Conservation (phyloP, 139 green algal species). For the Chlamydomonas sphaeroides region DNA sequence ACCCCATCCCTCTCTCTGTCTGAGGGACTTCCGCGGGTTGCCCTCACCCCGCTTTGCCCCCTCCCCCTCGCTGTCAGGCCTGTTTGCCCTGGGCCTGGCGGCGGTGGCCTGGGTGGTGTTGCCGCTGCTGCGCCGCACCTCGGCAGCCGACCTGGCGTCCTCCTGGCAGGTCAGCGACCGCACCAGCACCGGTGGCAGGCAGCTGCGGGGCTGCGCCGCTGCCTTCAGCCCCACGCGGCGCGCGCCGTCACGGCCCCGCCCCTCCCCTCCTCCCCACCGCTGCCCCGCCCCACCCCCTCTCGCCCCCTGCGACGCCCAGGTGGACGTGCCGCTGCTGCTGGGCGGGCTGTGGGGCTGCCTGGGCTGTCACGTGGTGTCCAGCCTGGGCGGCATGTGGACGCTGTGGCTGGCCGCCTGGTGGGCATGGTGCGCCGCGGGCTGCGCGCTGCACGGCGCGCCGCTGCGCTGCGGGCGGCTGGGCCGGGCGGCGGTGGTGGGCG, state of each 20-base stretch:
- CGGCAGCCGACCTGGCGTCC: neutral
- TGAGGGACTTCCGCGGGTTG: too few species aligned
- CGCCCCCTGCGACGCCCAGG: too few species aligned
- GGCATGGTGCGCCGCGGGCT: slow-evolving; percentile 2
- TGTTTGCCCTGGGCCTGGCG: neutral
- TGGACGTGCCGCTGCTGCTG: slow-evolving; percentile 19
- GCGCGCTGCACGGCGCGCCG: neutral
- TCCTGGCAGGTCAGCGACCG: neutral
- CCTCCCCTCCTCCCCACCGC: too few species aligned
- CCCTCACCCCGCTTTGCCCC: too few species aligned
- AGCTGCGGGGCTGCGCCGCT: too few species aligned
- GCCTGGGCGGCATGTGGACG: slow-evolving; percentile 19
- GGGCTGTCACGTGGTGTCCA: neutral
- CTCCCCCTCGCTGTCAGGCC: neutral
- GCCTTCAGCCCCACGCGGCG: too few species aligned
- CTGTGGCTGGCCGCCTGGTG: slow-evolving; percentile 30
- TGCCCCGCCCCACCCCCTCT: too few species aligned
- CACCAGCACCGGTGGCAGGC: too few species aligned
- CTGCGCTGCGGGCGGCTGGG: neutral
- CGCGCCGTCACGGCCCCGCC: too few species aligned
- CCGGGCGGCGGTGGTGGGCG: neutral
- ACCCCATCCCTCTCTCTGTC: too few species aligned
- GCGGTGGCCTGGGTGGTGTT: neutral
- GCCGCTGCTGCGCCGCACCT: slow-evolving; percentile 1
- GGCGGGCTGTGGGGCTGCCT: neutral